Evolutionary conservation across 139 green algal genomes (phyloP), one percentile per base, ranked within the genome.

Genomic region (Closterium sp.): DNA sequence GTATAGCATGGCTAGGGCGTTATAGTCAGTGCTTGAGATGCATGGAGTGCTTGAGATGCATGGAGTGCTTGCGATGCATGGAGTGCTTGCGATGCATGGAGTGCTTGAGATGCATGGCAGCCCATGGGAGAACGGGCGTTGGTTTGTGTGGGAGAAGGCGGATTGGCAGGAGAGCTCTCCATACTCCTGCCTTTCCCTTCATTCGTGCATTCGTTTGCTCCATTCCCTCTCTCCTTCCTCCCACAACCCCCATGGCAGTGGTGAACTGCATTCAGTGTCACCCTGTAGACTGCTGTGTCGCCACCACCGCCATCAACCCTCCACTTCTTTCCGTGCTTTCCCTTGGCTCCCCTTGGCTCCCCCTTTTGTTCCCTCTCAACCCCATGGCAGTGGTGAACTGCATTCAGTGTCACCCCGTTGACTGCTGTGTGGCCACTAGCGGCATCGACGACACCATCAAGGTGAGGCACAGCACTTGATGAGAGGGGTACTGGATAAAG

Each of bases 391-490:
- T 94, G 31, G 92, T 94, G 31, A 94, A 94, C 70, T 94, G 92
- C 70, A 42, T 94, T 27, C 92, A 94, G 45, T 70, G 89, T 19
- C 92, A 94, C 87, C 92, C 92, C 7, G 90, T 90, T 11, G 92
- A 94, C 89, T 94, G 92, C 31, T 31, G 21, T 21, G 84, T 94
- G 1, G 92, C 92, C 38, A 94, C 92, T 5, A 94, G 92, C 50
- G 92, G 92, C 84, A 94, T 94, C 31, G 92, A 94, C n/a, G 89
- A 93, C 50, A 93, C 92, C 27, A 94, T 94, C 88, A 94, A 94
- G 92, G 92, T 94, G 17, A 38, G 27, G 3, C 79, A 30, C 79
- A 30, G 24, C 79, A 17, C n/a, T n/a, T n/a, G n/a, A n/a, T n/a
- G n/a, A n/a, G n/a, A n/a, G n/a, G n/a, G n/a, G n/a, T n/a, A n/a